Evolutionary conservation across 2,329 filamentous ascomycete species (phyloP).

Genomic region (Ceratocystis colombiana): DNA sequence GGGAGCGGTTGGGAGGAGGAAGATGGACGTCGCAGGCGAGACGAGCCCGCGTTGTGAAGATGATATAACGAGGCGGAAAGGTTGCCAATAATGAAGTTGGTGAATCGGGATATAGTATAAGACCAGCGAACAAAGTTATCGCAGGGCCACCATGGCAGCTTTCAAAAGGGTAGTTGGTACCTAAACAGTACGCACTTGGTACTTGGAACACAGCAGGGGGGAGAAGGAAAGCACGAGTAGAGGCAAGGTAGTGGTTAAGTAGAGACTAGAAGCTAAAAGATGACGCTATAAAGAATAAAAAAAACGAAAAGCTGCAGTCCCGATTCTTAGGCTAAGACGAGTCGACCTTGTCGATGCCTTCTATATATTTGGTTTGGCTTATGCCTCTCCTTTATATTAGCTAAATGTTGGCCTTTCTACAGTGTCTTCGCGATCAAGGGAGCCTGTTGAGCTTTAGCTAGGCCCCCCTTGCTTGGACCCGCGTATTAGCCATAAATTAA

Average conservation of each 20-base stretch:
- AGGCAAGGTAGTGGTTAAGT: background rate
- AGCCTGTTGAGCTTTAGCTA: no score
- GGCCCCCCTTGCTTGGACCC: no score
- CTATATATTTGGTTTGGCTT: no score
- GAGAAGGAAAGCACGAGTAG: background rate
- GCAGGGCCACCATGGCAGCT: slow-evolving; percentile 15
- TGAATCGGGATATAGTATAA: background rate
- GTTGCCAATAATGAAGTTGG: background rate
- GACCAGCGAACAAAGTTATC: slow-evolving; percentile 7
- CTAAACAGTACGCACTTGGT: background rate
- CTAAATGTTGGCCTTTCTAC: no score
- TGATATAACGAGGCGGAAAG: background rate
- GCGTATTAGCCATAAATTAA: background rate
- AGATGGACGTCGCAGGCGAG: background rate
- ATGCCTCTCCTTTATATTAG: no score
- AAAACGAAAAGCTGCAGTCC: no score
- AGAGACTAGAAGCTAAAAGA: background rate
- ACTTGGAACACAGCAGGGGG: background rate
- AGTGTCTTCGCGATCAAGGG: no score
- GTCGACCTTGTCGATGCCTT: no score
- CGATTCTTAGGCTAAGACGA: no score
- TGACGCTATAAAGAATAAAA: no score
- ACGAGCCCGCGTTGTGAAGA: background rate
- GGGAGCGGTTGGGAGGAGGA: background rate
- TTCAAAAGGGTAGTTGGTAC: background rate